Base-by-base conservation (phyloP, 2,329 filamentous ascomycete species). In the Furcasterigmium furcatum region DNA sequence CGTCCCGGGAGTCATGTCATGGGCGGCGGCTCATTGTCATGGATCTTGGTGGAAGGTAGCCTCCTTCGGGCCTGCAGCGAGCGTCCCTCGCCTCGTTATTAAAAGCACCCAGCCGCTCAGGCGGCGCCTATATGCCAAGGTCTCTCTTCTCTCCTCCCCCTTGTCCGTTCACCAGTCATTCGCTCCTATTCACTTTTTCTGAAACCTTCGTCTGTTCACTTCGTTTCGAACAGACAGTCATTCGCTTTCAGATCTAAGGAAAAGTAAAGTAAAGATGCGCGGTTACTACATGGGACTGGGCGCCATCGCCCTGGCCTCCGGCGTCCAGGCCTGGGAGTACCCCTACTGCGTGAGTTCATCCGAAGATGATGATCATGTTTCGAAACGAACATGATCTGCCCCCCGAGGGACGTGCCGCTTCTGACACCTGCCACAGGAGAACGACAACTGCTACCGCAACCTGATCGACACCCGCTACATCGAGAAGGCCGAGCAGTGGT, bases 381-480 rank as follows among this genome's bases (percentile, higher is more conserved):
- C 20, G n/a, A 16, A 25, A 4, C 21, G 4, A 30, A 27, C 42
- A 38, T 44, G n/a, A 21, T 20, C n/a, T 21, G 41, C 7, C 30
- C 19, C n/a, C 5, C 18, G 13, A 5, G 12, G 5, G 14, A 27
- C 6, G 14, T 18, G 12, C 6, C 14, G 6, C 5, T 35, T 35
- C 41, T 41, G 24, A 41, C 38, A 22, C 21, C 13, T 12, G 2
- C 9, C 27, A 43, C 22, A 52, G 49, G 48, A 63, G 44, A 34
- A 43, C 21, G 55, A 61, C 48, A 62, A 64, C 59, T 66, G 63
- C 58, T 66, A 63, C 53, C 55, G 58, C 52, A 61, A 65, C 51
- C 42, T 66, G 42, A 54, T 59, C 48, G 58, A 67, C 47, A 16
- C 48, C 3, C 60, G 61, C 45, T 62, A 61, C 52, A 51, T 52